These are phyloP conservation scores for Sphagnum fallax DNA, from an alignment of 228 moss, liverwort and hornwort genomes.

Conservation along the genomic window DNA sequence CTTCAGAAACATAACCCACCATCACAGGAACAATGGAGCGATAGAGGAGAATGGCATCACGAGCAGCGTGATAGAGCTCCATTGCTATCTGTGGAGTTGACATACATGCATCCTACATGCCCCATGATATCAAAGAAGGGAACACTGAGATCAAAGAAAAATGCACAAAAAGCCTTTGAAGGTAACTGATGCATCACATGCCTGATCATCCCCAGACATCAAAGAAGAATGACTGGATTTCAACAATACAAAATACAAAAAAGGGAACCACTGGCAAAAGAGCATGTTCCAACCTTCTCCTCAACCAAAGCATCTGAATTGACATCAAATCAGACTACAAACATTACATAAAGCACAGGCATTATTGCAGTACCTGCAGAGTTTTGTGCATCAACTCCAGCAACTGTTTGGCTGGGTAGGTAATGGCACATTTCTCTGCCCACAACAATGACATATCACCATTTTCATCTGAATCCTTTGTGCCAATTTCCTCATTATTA, in stretches of 20 bases:
- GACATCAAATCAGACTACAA: no score
- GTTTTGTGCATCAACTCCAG: constrained; percentile 60
- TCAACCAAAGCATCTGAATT: no score
- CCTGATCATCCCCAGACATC: no score
- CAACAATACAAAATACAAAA: background rate
- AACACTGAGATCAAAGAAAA: no score
- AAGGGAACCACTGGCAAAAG: no score
- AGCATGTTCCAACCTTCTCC: no score
- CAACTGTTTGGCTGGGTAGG: constrained; percentile 54
- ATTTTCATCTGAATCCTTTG: constrained; percentile 22
- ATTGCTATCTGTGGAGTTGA: constrained; percentile 70
- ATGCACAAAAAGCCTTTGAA: no score
- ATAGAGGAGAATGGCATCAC: constrained; percentile 71
- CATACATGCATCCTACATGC: constrained; percentile 77
- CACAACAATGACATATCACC: constrained; percentile 26
- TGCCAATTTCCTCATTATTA: constrained; percentile 28
- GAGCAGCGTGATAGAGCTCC: constrained; percentile 81
- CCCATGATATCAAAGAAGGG: constrained; percentile 8
- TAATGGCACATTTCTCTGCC: constrained; percentile 56
- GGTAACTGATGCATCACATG: no score
- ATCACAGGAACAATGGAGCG: constrained; percentile 78
- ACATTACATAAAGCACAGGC: background rate
- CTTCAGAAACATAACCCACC: constrained; percentile 16
- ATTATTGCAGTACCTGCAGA: constrained; percentile 46
- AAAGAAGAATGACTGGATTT: background rate